Evolutionary conservation across 2,329 filamentous ascomycete species (phyloP).

Genomic region (Apiospora phragmitis): DNA sequence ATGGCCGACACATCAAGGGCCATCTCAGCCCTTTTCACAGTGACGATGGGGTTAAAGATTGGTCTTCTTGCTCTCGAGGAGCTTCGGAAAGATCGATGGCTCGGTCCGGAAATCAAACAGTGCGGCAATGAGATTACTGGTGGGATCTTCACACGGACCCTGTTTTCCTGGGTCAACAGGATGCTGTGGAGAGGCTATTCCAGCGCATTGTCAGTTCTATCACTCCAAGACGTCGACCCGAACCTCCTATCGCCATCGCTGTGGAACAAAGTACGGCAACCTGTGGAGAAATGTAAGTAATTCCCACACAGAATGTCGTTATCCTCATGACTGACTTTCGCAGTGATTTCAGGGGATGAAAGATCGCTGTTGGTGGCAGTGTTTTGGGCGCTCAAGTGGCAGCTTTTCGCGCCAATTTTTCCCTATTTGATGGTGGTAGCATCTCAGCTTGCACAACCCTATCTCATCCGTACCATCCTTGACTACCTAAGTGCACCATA

Average conservation of each 20-base stretch:
- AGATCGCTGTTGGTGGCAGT: neutral
- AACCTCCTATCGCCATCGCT: slow-evolving; percentile 13
- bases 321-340: neutral
- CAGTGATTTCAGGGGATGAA: neutral
- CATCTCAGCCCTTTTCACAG: slow-evolving; percentile 9
- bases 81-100: slow-evolving; percentile 8
- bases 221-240: slow-evolving; percentile 17
- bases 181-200: slow-evolving; percentile 19
- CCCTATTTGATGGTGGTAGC: slow-evolving; percentile 27
- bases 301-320: fast-evolving
- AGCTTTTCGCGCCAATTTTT: slow-evolving; percentile 20
- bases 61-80: slow-evolving; percentile 16
- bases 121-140: slow-evolving; percentile 28
- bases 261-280: neutral
- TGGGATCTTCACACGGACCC: slow-evolving; percentile 24
- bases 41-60: slow-evolving; percentile 12
- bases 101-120: neutral
- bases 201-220: slow-evolving; percentile 16
- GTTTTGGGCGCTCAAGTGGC: slow-evolving; percentile 12
- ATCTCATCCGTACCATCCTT: slow-evolving; percentile 26
- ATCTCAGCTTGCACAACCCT: slow-evolving; percentile 34
- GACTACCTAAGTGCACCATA: slow-evolving; percentile 13
- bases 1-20: neutral
- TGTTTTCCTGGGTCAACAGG: slow-evolving; percentile 26
- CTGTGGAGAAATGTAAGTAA: slow-evolving; percentile 11